Percentiles rank a stretch among this genome's conserved stretches.
Evolutionary conservation across 352 stramenopile species (phyloP).

Genomic region (Phytophthora ohioensis): DNA sequence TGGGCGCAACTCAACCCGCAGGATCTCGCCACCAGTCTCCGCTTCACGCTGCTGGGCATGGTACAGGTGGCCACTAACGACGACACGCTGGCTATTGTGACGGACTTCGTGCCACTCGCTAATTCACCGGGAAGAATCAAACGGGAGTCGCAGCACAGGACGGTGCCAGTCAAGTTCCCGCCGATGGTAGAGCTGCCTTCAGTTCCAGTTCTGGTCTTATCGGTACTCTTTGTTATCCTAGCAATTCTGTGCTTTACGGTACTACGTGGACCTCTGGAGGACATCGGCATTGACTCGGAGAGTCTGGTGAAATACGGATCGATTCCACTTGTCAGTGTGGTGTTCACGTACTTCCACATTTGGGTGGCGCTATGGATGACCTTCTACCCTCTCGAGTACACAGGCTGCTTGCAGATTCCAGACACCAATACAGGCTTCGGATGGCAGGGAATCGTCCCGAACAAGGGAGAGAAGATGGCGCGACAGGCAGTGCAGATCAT

Average conservation of each 20-base stretch:
- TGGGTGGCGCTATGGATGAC: conserved; percentile 98
- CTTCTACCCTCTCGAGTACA: conserved; percentile 97
- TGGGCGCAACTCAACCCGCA: conserved; percentile 69
- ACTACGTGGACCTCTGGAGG: conserved; percentile 62
- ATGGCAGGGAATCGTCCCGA: conserved; percentile 98
- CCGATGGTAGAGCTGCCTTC: conserved; percentile 85
- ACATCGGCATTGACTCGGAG: conserved; percentile 64
- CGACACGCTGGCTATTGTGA: conserved; percentile 75
- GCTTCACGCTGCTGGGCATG: conserved; percentile 89
- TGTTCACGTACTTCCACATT: conserved; percentile 96
- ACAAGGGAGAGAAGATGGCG: conserved; percentile 98
- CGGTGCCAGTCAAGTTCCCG: conserved; percentile 76
- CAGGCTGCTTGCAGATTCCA: conserved; percentile 89
- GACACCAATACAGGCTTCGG: conserved; percentile 93
- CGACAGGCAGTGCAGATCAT: conserved; percentile 93
- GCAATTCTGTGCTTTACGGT: conserved; percentile 81
- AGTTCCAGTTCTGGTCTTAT: conserved; percentile 56
- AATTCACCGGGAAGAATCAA: conserved; percentile 29
- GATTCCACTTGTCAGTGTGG: conserved; percentile 87
- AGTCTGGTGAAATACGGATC: conserved; percentile 83
- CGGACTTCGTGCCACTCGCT: conserved; percentile 73
- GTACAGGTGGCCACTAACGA: conserved; percentile 78
- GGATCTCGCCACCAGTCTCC: conserved; percentile 78
- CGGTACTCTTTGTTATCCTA: conserved; percentile 61
- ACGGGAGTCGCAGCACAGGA: conserved; percentile 20